phyloP scores from a whole-genome alignment of 257 asterid species.

The Avicennia marina region DNA sequence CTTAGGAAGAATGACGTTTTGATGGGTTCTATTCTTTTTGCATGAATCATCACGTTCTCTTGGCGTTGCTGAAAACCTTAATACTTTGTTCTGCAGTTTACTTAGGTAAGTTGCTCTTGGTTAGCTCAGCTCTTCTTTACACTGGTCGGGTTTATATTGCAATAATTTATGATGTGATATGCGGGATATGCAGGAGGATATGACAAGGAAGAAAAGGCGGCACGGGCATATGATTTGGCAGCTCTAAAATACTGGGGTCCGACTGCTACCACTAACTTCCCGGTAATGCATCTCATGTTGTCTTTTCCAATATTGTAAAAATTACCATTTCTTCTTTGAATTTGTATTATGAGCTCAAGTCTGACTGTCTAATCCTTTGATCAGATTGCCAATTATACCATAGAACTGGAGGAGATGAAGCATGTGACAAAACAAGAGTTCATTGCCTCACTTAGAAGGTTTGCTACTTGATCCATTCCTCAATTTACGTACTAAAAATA shows the following conservation, averaged over 20 bases:
- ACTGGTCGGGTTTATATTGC: not conserved
- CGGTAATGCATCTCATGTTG: slow-evolving; percentile 32
- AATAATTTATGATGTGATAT: not conserved
- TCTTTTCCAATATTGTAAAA: too few relatives aligned
- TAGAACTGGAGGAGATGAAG: slow-evolving; percentile 87
- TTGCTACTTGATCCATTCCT: not conserved
- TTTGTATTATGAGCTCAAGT: too few relatives aligned
- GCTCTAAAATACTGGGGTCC: slow-evolving; percentile 95
- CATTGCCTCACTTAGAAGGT: slow-evolving; percentile 92
- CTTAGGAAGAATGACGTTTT: too few relatives aligned
- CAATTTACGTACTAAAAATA: not conserved
- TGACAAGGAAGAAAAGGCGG: slow-evolving; percentile 93
- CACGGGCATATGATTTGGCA: slow-evolving; percentile 85
- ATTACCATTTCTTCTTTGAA: not conserved
- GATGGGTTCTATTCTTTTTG: slow-evolving; percentile 23
- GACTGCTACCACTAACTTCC: slow-evolving; percentile 85
- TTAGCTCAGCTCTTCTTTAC: not conserved
- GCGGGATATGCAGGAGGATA: slow-evolving; percentile 60
- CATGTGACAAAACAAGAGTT: slow-evolving; percentile 76
- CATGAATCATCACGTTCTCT: slow-evolving; percentile 35
- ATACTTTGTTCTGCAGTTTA: slow-evolving; percentile 50
- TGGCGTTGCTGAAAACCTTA: slow-evolving; percentile 17
- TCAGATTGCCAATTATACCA: slow-evolving; percentile 57
- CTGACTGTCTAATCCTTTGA: too few relatives aligned
- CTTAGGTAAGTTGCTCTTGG: slow-evolving; percentile 51